Conservation (phyloP, 2,329 filamentous ascomycete species). For the Claviceps pazoutovae region DNA sequence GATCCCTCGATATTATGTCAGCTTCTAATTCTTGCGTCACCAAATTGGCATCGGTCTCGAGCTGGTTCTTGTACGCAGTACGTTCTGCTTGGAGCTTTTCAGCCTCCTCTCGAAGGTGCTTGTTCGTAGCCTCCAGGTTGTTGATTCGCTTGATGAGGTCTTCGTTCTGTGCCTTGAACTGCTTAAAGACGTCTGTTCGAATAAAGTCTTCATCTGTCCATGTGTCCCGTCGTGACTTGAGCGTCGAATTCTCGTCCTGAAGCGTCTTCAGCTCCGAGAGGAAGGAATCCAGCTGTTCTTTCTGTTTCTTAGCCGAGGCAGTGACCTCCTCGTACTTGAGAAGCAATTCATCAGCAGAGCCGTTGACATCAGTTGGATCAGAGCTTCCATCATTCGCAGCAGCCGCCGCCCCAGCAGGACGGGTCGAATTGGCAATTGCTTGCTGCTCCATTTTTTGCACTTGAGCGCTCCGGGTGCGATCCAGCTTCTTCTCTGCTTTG, state of each 20-base stretch:
- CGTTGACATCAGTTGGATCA: slow-evolving; percentile 37
- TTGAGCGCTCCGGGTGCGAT: slow-evolving; percentile 75
- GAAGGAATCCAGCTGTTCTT: slow-evolving; percentile 71
- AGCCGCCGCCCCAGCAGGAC: slow-evolving; percentile 18
- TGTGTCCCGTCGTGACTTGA: slow-evolving; percentile 54
- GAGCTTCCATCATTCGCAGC: slow-evolving; percentile 30
- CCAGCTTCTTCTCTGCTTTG: slow-evolving; percentile 88
- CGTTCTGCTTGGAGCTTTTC: slow-evolving; percentile 77
- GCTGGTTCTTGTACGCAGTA: slow-evolving; percentile 62
- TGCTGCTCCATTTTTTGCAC: slow-evolving; percentile 88
- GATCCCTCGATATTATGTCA: slow-evolving; percentile 66
- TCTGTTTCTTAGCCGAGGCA: slow-evolving; percentile 67
- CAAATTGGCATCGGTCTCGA: slow-evolving; percentile 67
- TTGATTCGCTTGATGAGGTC: slow-evolving; percentile 88
- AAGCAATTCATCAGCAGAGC: slow-evolving; percentile 53
- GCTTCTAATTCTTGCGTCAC: slow-evolving; percentile 66
- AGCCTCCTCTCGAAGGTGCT: slow-evolving; percentile 69
- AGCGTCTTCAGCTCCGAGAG: slow-evolving; percentile 62
- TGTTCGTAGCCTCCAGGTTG: slow-evolving; percentile 77
- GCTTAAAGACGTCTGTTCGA: slow-evolving; percentile 85
- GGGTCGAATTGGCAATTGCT: slow-evolving; percentile 57
- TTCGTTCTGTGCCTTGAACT: slow-evolving; percentile 78
- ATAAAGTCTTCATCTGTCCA: slow-evolving; percentile 88
- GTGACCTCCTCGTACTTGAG: slow-evolving; percentile 63
- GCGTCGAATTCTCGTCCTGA: slow-evolving; percentile 64